Conservation (phyloP, 2,329 filamentous ascomycete genomes). For the Cercospora zeae-maydis region DNA sequence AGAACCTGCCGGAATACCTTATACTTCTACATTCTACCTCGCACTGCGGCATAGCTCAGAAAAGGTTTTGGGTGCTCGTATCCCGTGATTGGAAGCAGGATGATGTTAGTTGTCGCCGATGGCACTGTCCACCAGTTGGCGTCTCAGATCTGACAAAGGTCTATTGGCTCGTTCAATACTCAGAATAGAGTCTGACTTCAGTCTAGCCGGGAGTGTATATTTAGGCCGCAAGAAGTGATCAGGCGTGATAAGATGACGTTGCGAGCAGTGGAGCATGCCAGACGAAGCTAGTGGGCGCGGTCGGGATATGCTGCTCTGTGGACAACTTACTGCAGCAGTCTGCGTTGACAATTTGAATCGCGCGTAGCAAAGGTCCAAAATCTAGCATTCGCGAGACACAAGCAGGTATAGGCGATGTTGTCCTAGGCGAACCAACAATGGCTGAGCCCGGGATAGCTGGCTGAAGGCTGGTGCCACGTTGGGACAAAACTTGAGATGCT, state of each 20-base stretch:
- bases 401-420: not conserved
- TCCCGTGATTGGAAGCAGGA: not conserved
- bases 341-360: not conserved
- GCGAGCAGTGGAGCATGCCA: not conserved
- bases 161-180: conserved; percentile 6
- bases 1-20: not conserved
- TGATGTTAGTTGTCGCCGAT: not conserved
- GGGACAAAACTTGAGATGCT: not conserved
- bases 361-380: not conserved
- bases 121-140: conserved; percentile 1
- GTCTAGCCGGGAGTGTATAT: conserved; percentile 6
- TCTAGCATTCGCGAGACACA: not conserved
- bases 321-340: not conserved
- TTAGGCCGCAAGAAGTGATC: not conserved
- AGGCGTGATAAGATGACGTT: not conserved
- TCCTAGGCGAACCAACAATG: not conserved
- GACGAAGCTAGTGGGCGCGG: not conserved
- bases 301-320: not conserved
- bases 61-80: not conserved
- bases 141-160: not conserved
- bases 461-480: not conserved
- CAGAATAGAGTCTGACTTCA: conserved; percentile 11
- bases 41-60: not conserved
- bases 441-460: not conserved
- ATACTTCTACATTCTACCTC: not conserved